These are phyloP conservation scores for Solanum stenotomum DNA, from an alignment of 257 asterid genomes.

Conservation along the genomic window DNA sequence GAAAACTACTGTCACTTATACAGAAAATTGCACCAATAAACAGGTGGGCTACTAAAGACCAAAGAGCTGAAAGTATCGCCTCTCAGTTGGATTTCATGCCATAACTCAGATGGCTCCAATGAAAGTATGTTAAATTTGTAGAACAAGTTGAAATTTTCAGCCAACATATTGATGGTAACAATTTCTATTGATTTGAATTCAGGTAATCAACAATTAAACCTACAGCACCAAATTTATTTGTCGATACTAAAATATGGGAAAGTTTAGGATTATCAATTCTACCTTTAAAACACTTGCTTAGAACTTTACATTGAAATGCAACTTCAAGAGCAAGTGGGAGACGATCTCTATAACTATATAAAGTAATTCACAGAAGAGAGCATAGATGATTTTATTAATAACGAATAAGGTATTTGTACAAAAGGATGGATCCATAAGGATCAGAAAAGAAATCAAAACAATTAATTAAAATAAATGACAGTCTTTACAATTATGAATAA, in stretches of 20 bases:
- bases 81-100: not conserved
- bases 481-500: not conserved
- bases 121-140: not conserved
- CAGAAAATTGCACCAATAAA: not conserved
- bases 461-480: not conserved
- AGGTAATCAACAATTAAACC: not conserved
- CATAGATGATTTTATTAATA: not conserved
- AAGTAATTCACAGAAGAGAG: not conserved
- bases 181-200: not conserved
- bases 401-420: not conserved
- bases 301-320: not conserved
- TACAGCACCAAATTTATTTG: not conserved
- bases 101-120: not conserved
- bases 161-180: not conserved
- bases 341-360: not conserved
- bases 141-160: not conserved
- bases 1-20: not conserved
- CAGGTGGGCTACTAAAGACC: not conserved
- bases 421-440: not conserved
- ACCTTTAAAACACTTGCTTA: not conserved
- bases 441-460: not conserved
- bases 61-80: not conserved
- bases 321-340: not conserved
- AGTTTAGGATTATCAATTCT: not conserved
- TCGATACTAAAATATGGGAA: not conserved